phyloP scores from a whole-genome alignment of 2,329 filamentous ascomycete species.

The Aspergillus unguis region DNA sequence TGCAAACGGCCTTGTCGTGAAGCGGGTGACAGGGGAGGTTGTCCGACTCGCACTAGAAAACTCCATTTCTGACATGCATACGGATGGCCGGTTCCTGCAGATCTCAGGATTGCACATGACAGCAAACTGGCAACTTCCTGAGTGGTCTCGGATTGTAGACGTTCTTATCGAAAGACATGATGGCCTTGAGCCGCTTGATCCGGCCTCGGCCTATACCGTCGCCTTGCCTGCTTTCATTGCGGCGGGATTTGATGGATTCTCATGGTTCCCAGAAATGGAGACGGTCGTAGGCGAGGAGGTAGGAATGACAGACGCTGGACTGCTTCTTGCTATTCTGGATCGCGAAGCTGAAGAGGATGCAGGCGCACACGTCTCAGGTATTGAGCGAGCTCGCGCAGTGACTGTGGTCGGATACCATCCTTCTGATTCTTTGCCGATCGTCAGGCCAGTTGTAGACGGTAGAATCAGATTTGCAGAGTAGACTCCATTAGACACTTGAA shows the following conservation, averaged over 20 bases:
- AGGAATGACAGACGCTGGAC: slow-evolving; percentile 23
- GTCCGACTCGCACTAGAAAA: slow-evolving; percentile 21
- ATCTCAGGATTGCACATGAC: slow-evolving; percentile 18
- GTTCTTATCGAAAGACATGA: slow-evolving; percentile 7
- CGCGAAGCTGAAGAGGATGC: not conserved
- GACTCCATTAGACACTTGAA: not conserved
- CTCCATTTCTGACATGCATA: slow-evolving; percentile 25
- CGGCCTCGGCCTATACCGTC: slow-evolving; percentile 11
- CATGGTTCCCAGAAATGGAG: slow-evolving; percentile 17
- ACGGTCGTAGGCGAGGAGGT: slow-evolving; percentile 20
- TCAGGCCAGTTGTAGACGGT: slow-evolving; percentile 12
- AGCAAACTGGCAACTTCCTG: slow-evolving; percentile 16
- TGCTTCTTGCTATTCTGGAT: slow-evolving; percentile 17
- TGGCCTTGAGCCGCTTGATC: slow-evolving; percentile 4
- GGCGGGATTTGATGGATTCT: slow-evolving; percentile 24
- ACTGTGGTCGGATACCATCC: slow-evolving; percentile 6
- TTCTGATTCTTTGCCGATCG: slow-evolving; percentile 13
- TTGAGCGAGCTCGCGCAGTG: slow-evolving; percentile 9
- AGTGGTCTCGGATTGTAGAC: slow-evolving; percentile 7
- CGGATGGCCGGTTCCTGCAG: slow-evolving; percentile 26
- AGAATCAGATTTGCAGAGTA: slow-evolving; percentile 11
- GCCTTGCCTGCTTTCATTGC: slow-evolving; percentile 19
- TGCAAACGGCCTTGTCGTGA: slow-evolving; percentile 23
- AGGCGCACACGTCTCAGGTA: slow-evolving; percentile 1
- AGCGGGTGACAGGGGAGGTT: slow-evolving; percentile 14